Evolutionary conservation across 1,284 basidiomycete genomes (phyloP).

Genomic region (Heliocybe sulcata): DNA sequence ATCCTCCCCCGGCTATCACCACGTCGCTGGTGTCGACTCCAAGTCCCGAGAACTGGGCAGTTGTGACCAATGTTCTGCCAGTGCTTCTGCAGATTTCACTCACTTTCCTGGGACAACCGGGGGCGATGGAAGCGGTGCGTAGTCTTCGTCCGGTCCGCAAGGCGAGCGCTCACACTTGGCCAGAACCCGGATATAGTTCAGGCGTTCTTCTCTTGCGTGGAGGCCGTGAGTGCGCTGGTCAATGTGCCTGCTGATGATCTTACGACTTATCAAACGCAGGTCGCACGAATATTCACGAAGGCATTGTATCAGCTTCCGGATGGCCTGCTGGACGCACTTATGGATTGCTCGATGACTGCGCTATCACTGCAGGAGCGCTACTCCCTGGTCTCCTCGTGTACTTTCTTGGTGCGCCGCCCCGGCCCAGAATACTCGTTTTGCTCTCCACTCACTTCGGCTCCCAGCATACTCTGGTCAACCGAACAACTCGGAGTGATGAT

Average conservation of each 20-base stretch:
- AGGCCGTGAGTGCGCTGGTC: conserved; percentile 40
- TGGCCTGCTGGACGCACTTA: conserved; percentile 61
- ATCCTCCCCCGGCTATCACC: conserved; percentile 54
- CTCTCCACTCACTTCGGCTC: not conserved
- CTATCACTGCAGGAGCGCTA: conserved; percentile 81
- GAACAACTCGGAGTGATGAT: conserved; percentile 47
- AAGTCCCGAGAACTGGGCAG: conserved; percentile 29
- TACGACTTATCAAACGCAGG: conserved; percentile 27
- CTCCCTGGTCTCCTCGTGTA: conserved; percentile 75
- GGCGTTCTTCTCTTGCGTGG: conserved; percentile 78
- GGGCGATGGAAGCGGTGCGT: conserved; percentile 67
- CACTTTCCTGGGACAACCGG: conserved; percentile 42
- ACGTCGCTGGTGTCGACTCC: conserved; percentile 32
- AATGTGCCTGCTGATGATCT: conserved; percentile 1
- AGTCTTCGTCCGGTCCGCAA: conserved; percentile 1
- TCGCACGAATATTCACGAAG: conserved; percentile 67
- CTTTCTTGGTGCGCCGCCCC: conserved; percentile 62
- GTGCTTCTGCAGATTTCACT: conserved; percentile 60
- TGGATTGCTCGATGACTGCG: conserved; percentile 66
- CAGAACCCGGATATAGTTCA: conserved; percentile 87
- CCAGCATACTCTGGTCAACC: conserved; percentile 50
- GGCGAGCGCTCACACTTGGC: not conserved
- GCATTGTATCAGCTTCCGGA: conserved; percentile 64
- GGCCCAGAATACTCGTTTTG: not conserved
- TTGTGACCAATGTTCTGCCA: conserved; percentile 50